phyloP scores from a whole-genome alignment of 1,284 basidiomycete species.

The Apiotrichum domesticum region DNA sequence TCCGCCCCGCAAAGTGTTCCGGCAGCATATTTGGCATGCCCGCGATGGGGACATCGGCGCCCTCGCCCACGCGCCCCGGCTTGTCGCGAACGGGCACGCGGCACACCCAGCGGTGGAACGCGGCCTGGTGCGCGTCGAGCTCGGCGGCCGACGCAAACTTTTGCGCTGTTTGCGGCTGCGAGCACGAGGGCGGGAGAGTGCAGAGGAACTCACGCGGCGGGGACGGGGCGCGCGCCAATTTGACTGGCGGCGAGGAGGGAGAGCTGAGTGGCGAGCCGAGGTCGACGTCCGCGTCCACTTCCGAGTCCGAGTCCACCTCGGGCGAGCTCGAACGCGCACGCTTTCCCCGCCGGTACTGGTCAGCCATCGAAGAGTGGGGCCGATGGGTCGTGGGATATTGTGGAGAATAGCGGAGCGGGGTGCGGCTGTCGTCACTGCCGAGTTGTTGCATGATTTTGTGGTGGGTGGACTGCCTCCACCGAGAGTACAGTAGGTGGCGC shows the following conservation, averaged over 20 bases:
- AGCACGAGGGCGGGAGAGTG: slow-evolving; percentile 74
- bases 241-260: neutral
- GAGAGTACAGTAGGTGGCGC: too few species aligned
- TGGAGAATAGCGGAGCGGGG: too few species aligned
- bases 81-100: slow-evolving; percentile 39
- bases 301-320: neutral
- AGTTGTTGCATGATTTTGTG: too few species aligned
- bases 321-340: slow-evolving; percentile 4
- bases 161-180: slow-evolving; percentile 57
- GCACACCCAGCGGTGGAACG: slow-evolving; percentile 76
- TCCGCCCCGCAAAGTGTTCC: slow-evolving; percentile 22
- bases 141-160: slow-evolving; percentile 58
- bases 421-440: too few species aligned
- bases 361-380: too few species aligned
- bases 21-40: slow-evolving; percentile 14
- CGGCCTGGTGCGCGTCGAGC: slow-evolving; percentile 72
- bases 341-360: neutral
- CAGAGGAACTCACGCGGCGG: slow-evolving; percentile 51
- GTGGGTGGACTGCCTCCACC: too few species aligned
- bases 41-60: slow-evolving; percentile 15
- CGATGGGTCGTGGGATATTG: too few species aligned
- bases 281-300: neutral
- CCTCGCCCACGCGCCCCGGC: slow-evolving; percentile 27
- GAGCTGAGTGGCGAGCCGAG: slow-evolving; percentile 1
- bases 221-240: slow-evolving; percentile 25